Percentiles rank a stretch among this genome's conserved stretches.
These are phyloP conservation scores for Aspergillus ochraceoroseus DNA, from an alignment of 2,329 filamentous ascomycete genomes.

Conservation along the genomic window DNA sequence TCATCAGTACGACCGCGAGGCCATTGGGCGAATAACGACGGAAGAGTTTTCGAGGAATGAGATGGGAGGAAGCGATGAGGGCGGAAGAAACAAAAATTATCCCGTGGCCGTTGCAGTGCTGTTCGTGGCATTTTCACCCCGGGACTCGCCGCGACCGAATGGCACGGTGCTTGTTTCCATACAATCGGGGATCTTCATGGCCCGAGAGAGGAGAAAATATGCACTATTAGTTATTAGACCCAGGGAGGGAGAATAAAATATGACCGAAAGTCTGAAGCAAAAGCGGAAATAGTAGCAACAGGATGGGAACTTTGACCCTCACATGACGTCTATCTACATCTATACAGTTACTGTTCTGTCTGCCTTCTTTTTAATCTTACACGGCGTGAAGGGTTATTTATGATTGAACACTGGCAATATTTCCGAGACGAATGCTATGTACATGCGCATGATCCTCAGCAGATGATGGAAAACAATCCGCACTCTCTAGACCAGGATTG, in stretches of 20 bases:
- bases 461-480: not conserved
- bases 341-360: too few species aligned
- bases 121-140: slow-evolving; percentile 13
- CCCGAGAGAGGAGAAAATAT: not conserved
- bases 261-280: too few species aligned
- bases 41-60: not conserved
- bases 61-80: slow-evolving; percentile 4
- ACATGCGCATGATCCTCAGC: not conserved
- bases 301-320: too few species aligned
- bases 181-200: too few species aligned
- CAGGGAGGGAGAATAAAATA: too few species aligned
- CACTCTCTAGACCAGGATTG: slow-evolving; percentile 11
- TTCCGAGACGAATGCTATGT: not conserved
- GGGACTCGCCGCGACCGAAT: slow-evolving; percentile 2
- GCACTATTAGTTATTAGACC: too few species aligned
- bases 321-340: too few species aligned
- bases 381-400: too few species aligned
- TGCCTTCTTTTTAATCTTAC: too few species aligned
- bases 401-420: too few species aligned
- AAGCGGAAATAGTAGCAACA: too few species aligned
- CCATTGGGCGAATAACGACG: slow-evolving; percentile 4
- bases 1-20: slow-evolving; percentile 12
- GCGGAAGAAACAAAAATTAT: slow-evolving; percentile 10
- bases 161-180: not conserved
- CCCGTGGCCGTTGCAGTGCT: slow-evolving; percentile 11